phyloP scores from a whole-genome alignment of 352 stramenopile genomes.

The Thraustotheca clavata region DNA sequence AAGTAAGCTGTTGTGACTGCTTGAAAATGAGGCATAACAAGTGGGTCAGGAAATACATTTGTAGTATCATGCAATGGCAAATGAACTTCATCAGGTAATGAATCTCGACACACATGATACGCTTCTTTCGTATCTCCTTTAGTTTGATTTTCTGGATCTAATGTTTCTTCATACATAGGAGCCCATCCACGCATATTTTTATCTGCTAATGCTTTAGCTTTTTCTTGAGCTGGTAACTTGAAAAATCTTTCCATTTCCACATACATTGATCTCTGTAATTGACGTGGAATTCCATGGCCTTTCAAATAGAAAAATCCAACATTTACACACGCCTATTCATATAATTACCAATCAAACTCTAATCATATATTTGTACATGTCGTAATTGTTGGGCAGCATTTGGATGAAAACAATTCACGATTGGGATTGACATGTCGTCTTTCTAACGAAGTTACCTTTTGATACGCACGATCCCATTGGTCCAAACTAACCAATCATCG shows the following conservation, averaged over 20 bases:
- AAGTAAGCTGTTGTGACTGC: constrained; percentile 46
- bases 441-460: no score
- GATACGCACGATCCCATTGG: no score
- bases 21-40: constrained; percentile 38
- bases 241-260: constrained; percentile 52
- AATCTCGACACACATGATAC: constrained; percentile 60
- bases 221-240: constrained; percentile 34
- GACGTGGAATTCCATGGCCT: constrained; percentile 33
- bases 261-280: constrained; percentile 41
- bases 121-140: constrained; percentile 64
- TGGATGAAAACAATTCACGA: constrained; percentile 44
- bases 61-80: constrained; percentile 48
- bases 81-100: constrained; percentile 38
- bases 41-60: constrained; percentile 48
- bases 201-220: constrained; percentile 50
- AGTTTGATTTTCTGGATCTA: constrained; percentile 42
- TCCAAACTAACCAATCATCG: no score
- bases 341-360: not conserved
- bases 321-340: constrained; percentile 35
- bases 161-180: constrained; percentile 58
- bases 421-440: constrained; percentile 38
- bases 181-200: constrained; percentile 70
- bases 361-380: not conserved
- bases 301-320: constrained; percentile 70
- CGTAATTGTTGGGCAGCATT: constrained; percentile 39